These are phyloP conservation scores for Phytophthora megakarya DNA, from an alignment of 352 stramenopile genomes.

Conservation along the genomic window DNA sequence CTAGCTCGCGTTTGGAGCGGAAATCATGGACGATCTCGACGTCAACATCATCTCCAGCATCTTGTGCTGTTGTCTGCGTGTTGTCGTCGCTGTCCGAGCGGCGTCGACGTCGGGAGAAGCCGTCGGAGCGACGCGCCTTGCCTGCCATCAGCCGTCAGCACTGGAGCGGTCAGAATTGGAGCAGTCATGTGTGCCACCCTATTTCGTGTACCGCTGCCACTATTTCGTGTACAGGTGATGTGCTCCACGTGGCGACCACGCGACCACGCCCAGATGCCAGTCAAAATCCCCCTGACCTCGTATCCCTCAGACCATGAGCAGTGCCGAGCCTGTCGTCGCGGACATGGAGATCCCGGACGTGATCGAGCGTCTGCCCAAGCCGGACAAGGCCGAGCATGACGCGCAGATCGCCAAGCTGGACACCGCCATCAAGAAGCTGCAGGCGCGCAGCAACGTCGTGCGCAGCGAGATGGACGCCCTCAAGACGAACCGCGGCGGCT, in stretches of 20 bases:
- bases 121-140: slow-evolving; percentile 34
- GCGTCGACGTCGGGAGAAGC: slow-evolving; percentile 43
- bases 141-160: slow-evolving; percentile 17
- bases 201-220: too few species aligned
- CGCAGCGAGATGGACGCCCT: slow-evolving; percentile 80
- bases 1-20: slow-evolving; percentile 45
- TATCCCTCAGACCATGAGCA: slow-evolving; percentile 35
- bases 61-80: background rate
- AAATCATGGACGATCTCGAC: slow-evolving; percentile 49
- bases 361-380: slow-evolving; percentile 83
- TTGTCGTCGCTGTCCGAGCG: slow-evolving; percentile 26
- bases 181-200: too few species aligned
- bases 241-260: slow-evolving; percentile 6
- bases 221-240: background rate
- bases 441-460: slow-evolving; percentile 79
- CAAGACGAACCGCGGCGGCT: slow-evolving; percentile 81
- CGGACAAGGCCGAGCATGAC: slow-evolving; percentile 92
- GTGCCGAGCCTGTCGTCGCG: slow-evolving; percentile 21
- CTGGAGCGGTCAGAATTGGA: too few species aligned
- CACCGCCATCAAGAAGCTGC: slow-evolving; percentile 92
- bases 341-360: slow-evolving; percentile 72
- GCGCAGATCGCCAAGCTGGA: slow-evolving; percentile 86
- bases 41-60: slow-evolving; percentile 23
- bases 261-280: slow-evolving; percentile 22
- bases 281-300: slow-evolving; percentile 15